A percentile compares a stretch with the other conserved stretches of the same genome.
phyloP scores from a whole-genome alignment of 805 yeast species.

The Kuraishia capsulata region DNA sequence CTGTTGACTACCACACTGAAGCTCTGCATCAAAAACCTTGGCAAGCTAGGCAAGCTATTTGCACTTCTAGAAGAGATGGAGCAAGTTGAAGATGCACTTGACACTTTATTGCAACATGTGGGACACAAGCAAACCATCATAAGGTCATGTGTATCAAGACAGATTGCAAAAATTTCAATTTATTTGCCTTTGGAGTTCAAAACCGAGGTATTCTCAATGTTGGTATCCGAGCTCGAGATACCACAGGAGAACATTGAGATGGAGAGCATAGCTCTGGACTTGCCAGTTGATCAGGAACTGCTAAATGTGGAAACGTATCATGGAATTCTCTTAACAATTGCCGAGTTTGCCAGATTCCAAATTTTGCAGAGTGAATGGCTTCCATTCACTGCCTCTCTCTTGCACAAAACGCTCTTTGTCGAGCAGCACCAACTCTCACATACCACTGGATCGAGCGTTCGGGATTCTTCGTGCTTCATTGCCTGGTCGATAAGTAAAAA shows the following conservation, averaged over 20 bases:
- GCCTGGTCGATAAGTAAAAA: slow-evolving; percentile 67
- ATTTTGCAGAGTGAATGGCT: slow-evolving; percentile 12
- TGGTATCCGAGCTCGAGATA: slow-evolving; percentile 25
- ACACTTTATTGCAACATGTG: slow-evolving; percentile 33
- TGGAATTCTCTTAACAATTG: slow-evolving; percentile 48
- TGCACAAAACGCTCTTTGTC: slow-evolving; percentile 40
- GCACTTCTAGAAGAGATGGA: slow-evolving; percentile 20
- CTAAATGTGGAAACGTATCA: slow-evolving; percentile 40
- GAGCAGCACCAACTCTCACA: slow-evolving; percentile 46
- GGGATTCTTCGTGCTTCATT: slow-evolving; percentile 81
- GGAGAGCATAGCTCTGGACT: slow-evolving; percentile 2
- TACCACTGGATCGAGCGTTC: slow-evolving; percentile 55
- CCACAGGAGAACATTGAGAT: slow-evolving; percentile 4
- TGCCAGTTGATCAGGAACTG: slow-evolving; percentile 18
- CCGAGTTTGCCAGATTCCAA: slow-evolving; percentile 28
- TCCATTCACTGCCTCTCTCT: slow-evolving; percentile 23
- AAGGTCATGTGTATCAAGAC: slow-evolving; percentile 61
- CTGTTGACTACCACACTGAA: slow-evolving; percentile 8
- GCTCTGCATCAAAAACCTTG: slow-evolving; percentile 22
- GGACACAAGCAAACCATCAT: slow-evolving; percentile 43
- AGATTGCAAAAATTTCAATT: slow-evolving; percentile 39
- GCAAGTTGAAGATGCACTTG: slow-evolving; percentile 37
- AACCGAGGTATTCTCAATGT: slow-evolving; percentile 28
- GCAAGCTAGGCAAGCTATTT: slow-evolving; percentile 27
- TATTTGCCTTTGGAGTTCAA: slow-evolving; percentile 23